These are phyloP conservation scores for Chaetomiaceae sp. DNA, from an alignment of 2,329 filamentous ascomycete genomes.

Conservation along the genomic window DNA sequence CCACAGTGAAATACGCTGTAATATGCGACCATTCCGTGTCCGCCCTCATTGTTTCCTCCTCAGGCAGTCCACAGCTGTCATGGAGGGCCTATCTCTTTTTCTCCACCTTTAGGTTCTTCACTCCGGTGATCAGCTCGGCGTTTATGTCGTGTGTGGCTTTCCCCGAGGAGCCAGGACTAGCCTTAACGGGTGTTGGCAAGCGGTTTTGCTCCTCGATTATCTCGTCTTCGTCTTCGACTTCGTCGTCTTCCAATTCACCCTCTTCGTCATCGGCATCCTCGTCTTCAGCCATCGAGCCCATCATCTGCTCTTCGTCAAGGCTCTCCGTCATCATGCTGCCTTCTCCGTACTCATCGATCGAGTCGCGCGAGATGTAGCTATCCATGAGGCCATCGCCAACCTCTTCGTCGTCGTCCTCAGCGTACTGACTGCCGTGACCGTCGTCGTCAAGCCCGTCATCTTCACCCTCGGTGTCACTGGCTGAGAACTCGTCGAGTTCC, in stretches of 20 bases:
- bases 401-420: constrained; percentile 37
- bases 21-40: constrained; percentile 9
- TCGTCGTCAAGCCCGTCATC: constrained; percentile 33
- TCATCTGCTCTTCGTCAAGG: constrained; percentile 38
- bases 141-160: constrained; percentile 39
- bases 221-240: constrained; percentile 29
- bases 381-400: constrained; percentile 40
- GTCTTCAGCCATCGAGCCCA: constrained; percentile 35
- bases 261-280: constrained; percentile 31
- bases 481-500: constrained; percentile 82
- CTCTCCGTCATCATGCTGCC: constrained; percentile 38
- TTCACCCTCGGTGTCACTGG: constrained; percentile 62
- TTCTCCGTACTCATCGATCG: constrained; percentile 34
- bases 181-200: neutral
- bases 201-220: constrained; percentile 26
- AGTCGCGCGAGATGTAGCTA: constrained; percentile 37
- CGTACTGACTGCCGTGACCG: constrained; percentile 34
- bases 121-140: constrained; percentile 54
- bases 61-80: neutral
- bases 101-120: constrained; percentile 47
- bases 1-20: constrained; percentile 4
- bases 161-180: constrained; percentile 8
- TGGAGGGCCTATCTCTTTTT: constrained; percentile 30
- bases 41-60: constrained; percentile 1
- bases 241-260: constrained; percentile 33